Conservation (phyloP, 78 protist species). For the Salpingoeca rosetta region DNA sequence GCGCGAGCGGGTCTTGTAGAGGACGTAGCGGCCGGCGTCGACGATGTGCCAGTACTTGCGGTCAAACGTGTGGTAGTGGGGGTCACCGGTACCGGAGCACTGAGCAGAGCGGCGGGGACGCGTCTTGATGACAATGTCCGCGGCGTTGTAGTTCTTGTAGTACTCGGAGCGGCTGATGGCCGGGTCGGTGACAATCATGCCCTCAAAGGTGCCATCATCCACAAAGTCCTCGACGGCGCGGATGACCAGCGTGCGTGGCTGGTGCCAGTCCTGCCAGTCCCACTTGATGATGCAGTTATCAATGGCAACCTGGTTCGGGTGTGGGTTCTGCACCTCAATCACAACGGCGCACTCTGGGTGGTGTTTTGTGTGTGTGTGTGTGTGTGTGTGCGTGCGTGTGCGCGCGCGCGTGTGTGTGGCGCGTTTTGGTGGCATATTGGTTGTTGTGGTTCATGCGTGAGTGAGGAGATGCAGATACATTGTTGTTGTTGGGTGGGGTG, state of each 20-base stretch:
- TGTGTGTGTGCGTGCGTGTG: too few species aligned
- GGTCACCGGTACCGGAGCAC: not conserved
- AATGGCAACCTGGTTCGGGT: not conserved
- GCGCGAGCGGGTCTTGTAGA: not conserved
- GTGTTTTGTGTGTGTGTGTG: too few species aligned
- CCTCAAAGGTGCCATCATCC: not conserved
- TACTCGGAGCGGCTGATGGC: not conserved
- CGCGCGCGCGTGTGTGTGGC: too few species aligned
- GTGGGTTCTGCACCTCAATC: not conserved
- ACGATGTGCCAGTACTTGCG: not conserved
- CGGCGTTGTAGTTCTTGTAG: not conserved
- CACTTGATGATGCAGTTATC: not conserved
- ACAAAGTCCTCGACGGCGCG: not conserved
- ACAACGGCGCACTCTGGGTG: not conserved
- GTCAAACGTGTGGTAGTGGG: not conserved
- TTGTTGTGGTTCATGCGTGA: too few species aligned
- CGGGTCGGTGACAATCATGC: not conserved
- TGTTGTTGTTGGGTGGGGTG: too few species aligned
- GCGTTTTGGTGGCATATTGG: too few species aligned
- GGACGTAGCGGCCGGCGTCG: not conserved
- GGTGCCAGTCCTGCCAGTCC: not conserved
- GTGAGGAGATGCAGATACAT: too few species aligned
- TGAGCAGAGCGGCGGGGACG: not conserved
- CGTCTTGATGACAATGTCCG: not conserved
- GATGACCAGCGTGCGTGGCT: not conserved